Evolutionary conservation across 495 filamentous ascomycete genomes (phyloP).

Genomic region (Neurospora sp.): DNA sequence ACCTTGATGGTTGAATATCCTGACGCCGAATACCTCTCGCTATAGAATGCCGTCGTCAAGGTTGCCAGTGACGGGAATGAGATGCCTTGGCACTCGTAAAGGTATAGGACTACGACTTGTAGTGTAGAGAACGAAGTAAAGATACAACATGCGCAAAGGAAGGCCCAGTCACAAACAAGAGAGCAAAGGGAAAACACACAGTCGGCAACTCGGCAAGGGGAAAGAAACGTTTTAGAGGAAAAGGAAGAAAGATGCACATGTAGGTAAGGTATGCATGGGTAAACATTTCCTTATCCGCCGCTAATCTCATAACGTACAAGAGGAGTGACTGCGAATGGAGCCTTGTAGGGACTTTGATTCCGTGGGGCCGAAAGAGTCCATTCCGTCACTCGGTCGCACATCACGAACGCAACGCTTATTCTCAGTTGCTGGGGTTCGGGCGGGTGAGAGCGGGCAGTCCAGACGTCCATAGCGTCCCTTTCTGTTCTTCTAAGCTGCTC

Average conservation of each 20-base stretch:
- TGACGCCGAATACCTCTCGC: background rate
- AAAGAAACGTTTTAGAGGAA: background rate
- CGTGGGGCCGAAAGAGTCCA: background rate
- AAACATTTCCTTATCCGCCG: background rate
- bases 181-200: background rate
- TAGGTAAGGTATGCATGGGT: background rate
- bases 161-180: background rate
- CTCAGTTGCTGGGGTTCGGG: background rate
- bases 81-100: background rate
- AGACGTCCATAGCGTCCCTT: background rate
- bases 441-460: background rate
- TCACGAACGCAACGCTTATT: background rate
- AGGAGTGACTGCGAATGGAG: background rate
- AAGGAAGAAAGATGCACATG: background rate
- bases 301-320: background rate
- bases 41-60: background rate
- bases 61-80: background rate
- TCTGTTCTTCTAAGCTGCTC: background rate
- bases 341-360: background rate
- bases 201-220: background rate
- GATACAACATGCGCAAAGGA: background rate
- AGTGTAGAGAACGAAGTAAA: background rate
- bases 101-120: background rate
- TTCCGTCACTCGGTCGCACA: background rate
- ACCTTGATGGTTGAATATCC: background rate